Evolutionary conservation across 257 asterid genomes (phyloP).

Genomic region (Solanum bulbocastanum): DNA sequence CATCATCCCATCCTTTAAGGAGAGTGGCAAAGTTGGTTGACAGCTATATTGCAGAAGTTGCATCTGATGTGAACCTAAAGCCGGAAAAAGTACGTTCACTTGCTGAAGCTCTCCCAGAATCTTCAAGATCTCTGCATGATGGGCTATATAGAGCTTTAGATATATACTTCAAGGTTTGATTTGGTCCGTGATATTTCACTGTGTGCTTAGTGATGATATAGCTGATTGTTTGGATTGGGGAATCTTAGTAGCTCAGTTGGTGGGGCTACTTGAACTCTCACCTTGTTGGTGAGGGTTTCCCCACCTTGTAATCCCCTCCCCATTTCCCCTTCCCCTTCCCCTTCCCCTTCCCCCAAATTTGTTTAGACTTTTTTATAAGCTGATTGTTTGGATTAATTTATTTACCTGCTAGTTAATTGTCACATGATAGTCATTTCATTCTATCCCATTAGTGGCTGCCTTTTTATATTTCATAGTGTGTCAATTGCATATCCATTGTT

Average conservation of each 20-base stretch:
- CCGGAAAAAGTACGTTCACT: slow-evolving; percentile 56
- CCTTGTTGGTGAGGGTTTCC: background rate
- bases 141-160: slow-evolving; percentile 90
- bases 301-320: background rate
- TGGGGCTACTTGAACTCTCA: background rate
- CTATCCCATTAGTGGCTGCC: background rate
- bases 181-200: background rate
- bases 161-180: slow-evolving; percentile 69
- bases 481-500: background rate
- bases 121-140: slow-evolving; percentile 85
- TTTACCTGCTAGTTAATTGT: background rate
- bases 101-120: slow-evolving; percentile 81
- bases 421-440: background rate
- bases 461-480: background rate
- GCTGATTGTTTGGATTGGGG: background rate
- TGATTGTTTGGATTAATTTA: background rate
- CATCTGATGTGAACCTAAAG: slow-evolving; percentile 88
- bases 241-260: background rate
- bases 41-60: slow-evolving; percentile 78
- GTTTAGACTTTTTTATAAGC: background rate
- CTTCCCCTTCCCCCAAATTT: background rate
- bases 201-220: background rate
- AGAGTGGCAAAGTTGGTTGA: slow-evolving; percentile 83
- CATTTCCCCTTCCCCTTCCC: background rate
- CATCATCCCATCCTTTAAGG: slow-evolving; percentile 46